These are phyloP conservation scores for Lichtheimia ornata DNA, from an alignment of 371 early-diverging fungal species.

Conservation along the genomic window DNA sequence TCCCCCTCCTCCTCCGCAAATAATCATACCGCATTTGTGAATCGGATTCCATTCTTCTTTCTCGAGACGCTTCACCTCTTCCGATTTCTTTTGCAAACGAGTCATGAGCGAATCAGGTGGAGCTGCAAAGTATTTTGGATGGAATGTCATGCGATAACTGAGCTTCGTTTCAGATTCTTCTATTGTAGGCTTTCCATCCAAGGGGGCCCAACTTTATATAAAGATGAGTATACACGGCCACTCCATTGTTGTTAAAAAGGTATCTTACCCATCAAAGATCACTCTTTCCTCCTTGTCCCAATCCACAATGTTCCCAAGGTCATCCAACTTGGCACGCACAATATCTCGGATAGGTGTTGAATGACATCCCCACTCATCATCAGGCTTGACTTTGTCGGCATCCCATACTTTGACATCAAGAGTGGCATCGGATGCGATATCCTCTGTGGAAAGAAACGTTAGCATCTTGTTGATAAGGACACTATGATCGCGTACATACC, in stretches of 20 bases:
- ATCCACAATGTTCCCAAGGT: constrained; percentile 21
- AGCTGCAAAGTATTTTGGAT: constrained; percentile 34
- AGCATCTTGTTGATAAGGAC: too few species aligned
- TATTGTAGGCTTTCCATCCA: constrained; percentile 19
- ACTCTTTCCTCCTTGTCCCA: constrained; percentile 26
- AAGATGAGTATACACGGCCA: not conserved
- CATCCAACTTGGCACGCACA: constrained; percentile 20
- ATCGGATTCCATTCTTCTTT: constrained; percentile 10
- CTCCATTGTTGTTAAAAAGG: not conserved
- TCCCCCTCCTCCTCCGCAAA: too few species aligned
- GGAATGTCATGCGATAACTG: constrained; percentile 27
- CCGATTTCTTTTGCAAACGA: constrained; percentile 3
- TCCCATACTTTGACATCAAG: constrained; percentile 36
- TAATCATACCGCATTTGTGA: constrained; percentile 17
- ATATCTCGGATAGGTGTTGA: constrained; percentile 30
- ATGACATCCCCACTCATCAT: constrained; percentile 28
- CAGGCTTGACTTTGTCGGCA: constrained; percentile 33
- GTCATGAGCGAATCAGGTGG: constrained; percentile 3
- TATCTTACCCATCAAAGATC: constrained; percentile 31
- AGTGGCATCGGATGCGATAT: constrained; percentile 23
- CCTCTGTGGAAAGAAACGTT: constrained; percentile 24
- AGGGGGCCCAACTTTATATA: constrained; percentile 26
- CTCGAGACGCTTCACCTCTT: constrained; percentile 7
- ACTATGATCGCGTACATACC: constrained; percentile 24
- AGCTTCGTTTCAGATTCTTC: constrained; percentile 21